A percentile compares a stretch with the other conserved stretches of the same genome.
These are phyloP conservation scores for Hippophae gyantsensis DNA, from an alignment of 306 rosid species.

Conservation along the genomic window DNA sequence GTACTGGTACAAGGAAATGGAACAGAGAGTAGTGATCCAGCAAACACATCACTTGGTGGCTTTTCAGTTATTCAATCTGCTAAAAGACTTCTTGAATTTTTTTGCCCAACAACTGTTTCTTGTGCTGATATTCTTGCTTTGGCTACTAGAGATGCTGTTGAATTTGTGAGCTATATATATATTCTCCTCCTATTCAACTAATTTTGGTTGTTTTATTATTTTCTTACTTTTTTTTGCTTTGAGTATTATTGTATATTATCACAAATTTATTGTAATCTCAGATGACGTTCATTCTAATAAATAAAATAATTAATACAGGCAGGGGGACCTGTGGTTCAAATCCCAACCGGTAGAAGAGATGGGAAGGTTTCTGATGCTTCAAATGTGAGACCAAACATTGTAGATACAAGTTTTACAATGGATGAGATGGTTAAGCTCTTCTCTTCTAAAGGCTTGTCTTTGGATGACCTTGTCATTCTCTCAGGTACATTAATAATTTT, in stretches of 20 bases:
- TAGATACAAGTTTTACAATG: conserved; percentile 72
- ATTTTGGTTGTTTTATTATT: background rate
- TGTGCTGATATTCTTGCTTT: conserved; percentile 83
- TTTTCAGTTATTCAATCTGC: conserved; percentile 67
- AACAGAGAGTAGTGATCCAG: conserved; percentile 77
- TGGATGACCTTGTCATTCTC: conserved; percentile 68
- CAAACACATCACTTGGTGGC: conserved; percentile 70
- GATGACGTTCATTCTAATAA: too few species aligned
- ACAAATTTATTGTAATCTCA: too few species aligned
- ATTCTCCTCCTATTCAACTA: conserved; percentile 1
- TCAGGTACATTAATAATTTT: conserved; percentile 38
- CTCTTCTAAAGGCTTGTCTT: conserved; percentile 61
- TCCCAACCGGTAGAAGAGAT: conserved; percentile 79
- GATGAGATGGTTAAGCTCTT: conserved; percentile 64
- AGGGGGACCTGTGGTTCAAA: conserved; percentile 63
- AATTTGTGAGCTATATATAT: conserved; percentile 33
- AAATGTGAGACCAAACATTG: conserved; percentile 77
- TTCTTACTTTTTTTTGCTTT: background rate
- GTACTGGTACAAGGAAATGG: conserved; percentile 65
- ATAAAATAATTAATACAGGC: conserved; percentile 29
- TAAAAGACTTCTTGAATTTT: conserved; percentile 48
- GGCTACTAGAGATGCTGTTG: conserved; percentile 94
- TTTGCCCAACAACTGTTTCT: conserved; percentile 79
- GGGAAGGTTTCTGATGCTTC: conserved; percentile 66
- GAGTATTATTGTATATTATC: conserved; percentile 6